Evolutionary conservation across 345 rosid genomes (phyloP).

Genomic region (Eucalyptus urophylla): DNA sequence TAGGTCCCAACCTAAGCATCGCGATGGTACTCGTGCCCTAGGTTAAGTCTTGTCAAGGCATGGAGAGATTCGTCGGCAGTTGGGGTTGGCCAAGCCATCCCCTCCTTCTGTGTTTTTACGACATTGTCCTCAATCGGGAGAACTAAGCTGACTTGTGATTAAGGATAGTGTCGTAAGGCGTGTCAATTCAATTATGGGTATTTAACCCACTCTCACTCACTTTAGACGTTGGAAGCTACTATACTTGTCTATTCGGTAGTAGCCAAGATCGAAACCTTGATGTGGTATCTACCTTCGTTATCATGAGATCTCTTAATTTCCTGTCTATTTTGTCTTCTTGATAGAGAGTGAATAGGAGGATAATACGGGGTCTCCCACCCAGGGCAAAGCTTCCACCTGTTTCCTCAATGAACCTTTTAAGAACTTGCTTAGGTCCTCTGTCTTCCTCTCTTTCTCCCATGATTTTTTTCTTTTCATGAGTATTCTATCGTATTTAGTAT

Average conservation of each 20-base stretch:
- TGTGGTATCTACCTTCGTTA: fast-evolving
- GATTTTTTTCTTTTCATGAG: background rate
- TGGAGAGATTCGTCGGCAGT: fast-evolving
- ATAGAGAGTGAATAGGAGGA: too few relatives aligned
- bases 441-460: background rate
- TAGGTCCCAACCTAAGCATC: background rate
- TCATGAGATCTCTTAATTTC: fast-evolving
- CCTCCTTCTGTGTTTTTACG: background rate
- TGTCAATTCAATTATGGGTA: fast-evolving
- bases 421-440: too few relatives aligned
- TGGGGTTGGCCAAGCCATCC: background rate
- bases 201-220: fast-evolving
- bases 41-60: background rate
- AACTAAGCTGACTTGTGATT: fast-evolving
- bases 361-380: fast-evolving
- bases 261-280: fast-evolving
- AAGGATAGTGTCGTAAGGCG: fast-evolving
- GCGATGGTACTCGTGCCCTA: background rate
- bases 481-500: background rate
- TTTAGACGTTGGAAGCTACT: fast-evolving
- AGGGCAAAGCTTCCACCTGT: fast-evolving
- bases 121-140: too few relatives aligned
- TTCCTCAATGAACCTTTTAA: too few relatives aligned
- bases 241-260: fast-evolving
- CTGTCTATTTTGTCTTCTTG: fast-evolving